These are phyloP conservation scores for Ogataea corticis DNA, from an alignment of 805 yeast species.

Conservation along the genomic window DNA sequence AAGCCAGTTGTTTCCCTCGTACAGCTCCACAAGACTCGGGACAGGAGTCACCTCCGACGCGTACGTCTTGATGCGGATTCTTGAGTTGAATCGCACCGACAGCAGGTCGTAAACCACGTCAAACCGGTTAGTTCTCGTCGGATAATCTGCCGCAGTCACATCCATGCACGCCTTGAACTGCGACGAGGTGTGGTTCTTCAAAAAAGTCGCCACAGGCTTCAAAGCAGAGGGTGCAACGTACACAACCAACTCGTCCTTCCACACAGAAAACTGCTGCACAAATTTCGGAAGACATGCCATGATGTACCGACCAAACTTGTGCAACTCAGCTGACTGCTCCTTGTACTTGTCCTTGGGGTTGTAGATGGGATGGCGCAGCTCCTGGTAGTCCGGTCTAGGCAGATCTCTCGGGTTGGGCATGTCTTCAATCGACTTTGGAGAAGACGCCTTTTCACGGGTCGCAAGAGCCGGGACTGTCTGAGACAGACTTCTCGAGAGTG, in stretches of 20 bases:
- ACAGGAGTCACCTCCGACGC: slow-evolving; percentile 82
- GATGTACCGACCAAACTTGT: slow-evolving; percentile 77
- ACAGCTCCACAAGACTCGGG: slow-evolving; percentile 72
- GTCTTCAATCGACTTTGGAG: slow-evolving; percentile 23
- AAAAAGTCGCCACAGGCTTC: slow-evolving; percentile 66
- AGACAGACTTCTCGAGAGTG: not conserved
- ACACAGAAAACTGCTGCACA: slow-evolving; percentile 80
- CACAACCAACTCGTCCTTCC: slow-evolving; percentile 85
- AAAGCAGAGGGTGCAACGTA: slow-evolving; percentile 76
- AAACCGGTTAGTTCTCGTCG: slow-evolving; percentile 78
- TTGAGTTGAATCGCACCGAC: slow-evolving; percentile 79
- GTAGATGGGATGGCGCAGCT: slow-evolving; percentile 48
- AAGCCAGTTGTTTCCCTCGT: slow-evolving; percentile 84
- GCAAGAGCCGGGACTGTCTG: slow-evolving; percentile 1
- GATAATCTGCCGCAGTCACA: slow-evolving; percentile 85
- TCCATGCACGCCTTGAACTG: slow-evolving; percentile 80
- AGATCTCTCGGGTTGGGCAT: slow-evolving; percentile 36
- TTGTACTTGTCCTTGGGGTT: slow-evolving; percentile 78
- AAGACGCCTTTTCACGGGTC: slow-evolving; percentile 3
- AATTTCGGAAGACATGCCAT: slow-evolving; percentile 79
- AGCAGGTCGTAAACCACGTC: slow-evolving; percentile 84
- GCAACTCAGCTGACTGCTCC: slow-evolving; percentile 68
- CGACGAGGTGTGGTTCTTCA: slow-evolving; percentile 76
- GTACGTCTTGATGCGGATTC: slow-evolving; percentile 86
- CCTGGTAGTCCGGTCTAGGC: slow-evolving; percentile 36